phyloP scores from a whole-genome alignment of 192 early-diverging fungal species.

The Entrophospora sp. region DNA sequence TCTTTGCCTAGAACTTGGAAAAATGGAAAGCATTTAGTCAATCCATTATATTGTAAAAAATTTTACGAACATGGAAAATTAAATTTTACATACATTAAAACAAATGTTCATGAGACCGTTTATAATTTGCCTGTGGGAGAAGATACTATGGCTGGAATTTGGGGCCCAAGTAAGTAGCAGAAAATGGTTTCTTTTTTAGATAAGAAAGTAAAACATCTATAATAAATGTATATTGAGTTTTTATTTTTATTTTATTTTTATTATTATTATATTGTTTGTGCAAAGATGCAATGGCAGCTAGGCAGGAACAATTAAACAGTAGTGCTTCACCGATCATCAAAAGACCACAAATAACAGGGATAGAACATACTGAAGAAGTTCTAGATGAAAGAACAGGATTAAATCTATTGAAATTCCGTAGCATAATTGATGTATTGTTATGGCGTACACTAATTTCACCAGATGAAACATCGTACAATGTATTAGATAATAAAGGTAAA shows the following conservation, averaged over 20 bases:
- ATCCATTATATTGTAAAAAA: conserved; percentile 55
- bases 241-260: background rate
- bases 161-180: conserved; percentile 34
- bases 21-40: conserved; percentile 58
- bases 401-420: conserved; percentile 58
- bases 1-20: conserved; percentile 61
- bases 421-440: conserved; percentile 62
- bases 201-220: too few relatives aligned
- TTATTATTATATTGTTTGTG: background rate
- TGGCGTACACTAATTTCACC: conserved; percentile 60
- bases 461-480: conserved; percentile 54
- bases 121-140: conserved; percentile 53
- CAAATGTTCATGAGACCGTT: conserved; percentile 51
- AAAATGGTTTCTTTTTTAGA: background rate
- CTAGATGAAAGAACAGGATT: conserved; percentile 63
- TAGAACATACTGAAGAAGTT: conserved; percentile 51
- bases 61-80: conserved; percentile 56
- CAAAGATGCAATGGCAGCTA: conserved; percentile 22
- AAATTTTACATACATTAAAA: conserved; percentile 41
- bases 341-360: conserved; percentile 59
- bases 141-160: conserved; percentile 38
- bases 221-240: too few relatives aligned
- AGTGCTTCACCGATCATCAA: conserved; percentile 17
- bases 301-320: conserved; percentile 22
- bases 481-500: conserved; percentile 49